Evolutionary conservation across 352 stramenopile species (phyloP).

Genomic region (Phytophthora pseudosyringae): DNA sequence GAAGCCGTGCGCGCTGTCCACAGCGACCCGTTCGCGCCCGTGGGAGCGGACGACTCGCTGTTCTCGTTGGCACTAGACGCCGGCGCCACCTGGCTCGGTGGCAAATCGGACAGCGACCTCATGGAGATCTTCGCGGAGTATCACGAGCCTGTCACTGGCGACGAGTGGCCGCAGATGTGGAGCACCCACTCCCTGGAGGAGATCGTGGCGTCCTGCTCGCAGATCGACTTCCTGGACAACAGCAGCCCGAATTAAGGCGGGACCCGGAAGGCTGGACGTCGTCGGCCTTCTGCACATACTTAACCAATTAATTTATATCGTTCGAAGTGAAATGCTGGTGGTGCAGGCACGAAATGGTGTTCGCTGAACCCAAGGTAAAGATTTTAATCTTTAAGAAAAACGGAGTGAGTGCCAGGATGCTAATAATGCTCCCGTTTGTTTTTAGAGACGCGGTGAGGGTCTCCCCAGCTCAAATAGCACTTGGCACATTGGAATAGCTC

Average conservation of each 20-base stretch:
- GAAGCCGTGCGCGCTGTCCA: slow-evolving; percentile 14
- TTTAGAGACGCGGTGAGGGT: not conserved
- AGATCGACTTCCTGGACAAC: slow-evolving; percentile 43
- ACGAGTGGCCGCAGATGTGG: slow-evolving; percentile 50
- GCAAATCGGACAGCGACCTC: slow-evolving; percentile 27
- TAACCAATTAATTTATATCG: slow-evolving; percentile 27
- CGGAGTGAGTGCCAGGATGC: not conserved
- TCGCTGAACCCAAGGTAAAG: no score
- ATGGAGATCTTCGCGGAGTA: slow-evolving; percentile 56
- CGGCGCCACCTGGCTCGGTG: slow-evolving; percentile 14
- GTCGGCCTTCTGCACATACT: slow-evolving; percentile 24
- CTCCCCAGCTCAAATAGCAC: not conserved
- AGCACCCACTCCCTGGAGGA: slow-evolving; percentile 60
- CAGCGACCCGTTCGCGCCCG: slow-evolving; percentile 35
- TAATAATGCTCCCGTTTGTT: slow-evolving; percentile 5
- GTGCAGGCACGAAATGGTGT: not conserved
- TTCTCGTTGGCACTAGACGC: slow-evolving; percentile 29
- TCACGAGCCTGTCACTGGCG: slow-evolving; percentile 40
- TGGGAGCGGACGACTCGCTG: slow-evolving; percentile 32
- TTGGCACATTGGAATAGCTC: not conserved
- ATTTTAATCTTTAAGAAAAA: no score
- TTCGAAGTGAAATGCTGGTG: not conserved
- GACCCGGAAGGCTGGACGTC: slow-evolving; percentile 1
- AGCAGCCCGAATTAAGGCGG: not conserved
- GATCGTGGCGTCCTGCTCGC: slow-evolving; percentile 35